phyloP scores from a whole-genome alignment of 805 yeast species.

The Ogataea thermomethanolica region DNA sequence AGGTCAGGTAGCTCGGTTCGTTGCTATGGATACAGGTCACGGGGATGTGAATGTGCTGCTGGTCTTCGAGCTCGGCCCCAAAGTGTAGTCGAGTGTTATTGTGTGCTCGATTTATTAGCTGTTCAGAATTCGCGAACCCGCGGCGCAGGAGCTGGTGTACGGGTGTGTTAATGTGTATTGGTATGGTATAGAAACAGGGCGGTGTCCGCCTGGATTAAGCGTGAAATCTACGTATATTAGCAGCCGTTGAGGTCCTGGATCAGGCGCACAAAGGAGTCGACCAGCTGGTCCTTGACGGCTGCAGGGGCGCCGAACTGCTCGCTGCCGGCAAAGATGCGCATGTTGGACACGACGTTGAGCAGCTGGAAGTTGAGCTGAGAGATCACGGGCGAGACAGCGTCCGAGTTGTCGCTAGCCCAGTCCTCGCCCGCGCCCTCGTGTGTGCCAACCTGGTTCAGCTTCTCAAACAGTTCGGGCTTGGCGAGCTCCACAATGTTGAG shows the following conservation, averaged over 20 bases:
- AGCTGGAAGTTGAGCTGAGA: slow-evolving; percentile 27
- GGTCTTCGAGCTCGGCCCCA: neutral
- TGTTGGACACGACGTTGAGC: slow-evolving; percentile 27
- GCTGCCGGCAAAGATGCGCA: slow-evolving; percentile 32
- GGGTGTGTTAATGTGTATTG: slow-evolving; percentile 2
- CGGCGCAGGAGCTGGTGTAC: slow-evolving; percentile 2
- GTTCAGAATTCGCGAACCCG: slow-evolving; percentile 13
- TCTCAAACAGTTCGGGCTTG: slow-evolving; percentile 15
- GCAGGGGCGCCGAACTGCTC: slow-evolving; percentile 8
- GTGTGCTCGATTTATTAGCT: slow-evolving; percentile 12
- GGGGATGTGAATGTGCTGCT: no score
- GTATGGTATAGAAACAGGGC: neutral
- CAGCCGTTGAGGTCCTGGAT: slow-evolving; percentile 26
- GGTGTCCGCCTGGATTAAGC: neutral
- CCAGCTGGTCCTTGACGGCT: slow-evolving; percentile 20
- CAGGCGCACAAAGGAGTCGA: slow-evolving; percentile 24
- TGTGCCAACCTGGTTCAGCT: slow-evolving; percentile 10
- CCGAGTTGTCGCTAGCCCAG: no score
- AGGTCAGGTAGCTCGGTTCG: neutral
- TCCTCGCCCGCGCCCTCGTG: slow-evolving; percentile 1
- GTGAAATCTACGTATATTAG: slow-evolving; percentile 8
- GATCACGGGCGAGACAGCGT: slow-evolving; percentile 13
- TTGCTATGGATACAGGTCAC: no score
- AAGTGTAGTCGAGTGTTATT: neutral
- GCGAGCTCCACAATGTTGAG: slow-evolving; percentile 22